Conservation (phyloP, 768 basidiomycete species). For the Boletus rubroflammeus region DNA sequence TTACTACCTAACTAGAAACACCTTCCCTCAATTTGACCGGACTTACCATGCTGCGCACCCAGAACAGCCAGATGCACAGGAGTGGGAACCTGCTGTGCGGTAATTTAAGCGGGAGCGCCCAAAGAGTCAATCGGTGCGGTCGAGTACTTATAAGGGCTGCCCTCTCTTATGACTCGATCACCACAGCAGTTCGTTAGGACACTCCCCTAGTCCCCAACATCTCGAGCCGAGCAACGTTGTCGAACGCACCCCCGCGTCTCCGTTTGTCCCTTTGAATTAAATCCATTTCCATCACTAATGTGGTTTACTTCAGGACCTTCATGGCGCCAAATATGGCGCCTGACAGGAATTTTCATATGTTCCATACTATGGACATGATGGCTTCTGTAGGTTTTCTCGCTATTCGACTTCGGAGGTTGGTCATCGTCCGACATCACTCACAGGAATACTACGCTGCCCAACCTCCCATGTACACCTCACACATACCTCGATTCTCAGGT, state of each 20-base stretch:
- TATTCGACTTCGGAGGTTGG: neutral
- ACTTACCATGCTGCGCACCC: neutral
- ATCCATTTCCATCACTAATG: neutral
- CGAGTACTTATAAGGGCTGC: slow-evolving; percentile 11
- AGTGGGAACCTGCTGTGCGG: slow-evolving; percentile 17
- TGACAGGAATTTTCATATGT: neutral
- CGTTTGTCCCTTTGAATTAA: slow-evolving; percentile 9
- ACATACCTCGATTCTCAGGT: neutral
- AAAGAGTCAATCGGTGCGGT: slow-evolving; percentile 11
- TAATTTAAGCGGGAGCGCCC: neutral
- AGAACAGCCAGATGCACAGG: slow-evolving; percentile 22
- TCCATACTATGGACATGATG: neutral
- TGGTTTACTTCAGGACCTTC: slow-evolving; percentile 3
- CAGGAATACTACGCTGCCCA: slow-evolving; percentile 10
- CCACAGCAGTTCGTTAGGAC: slow-evolving; percentile 5
- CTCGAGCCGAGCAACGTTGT: neutral
- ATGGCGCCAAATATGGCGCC: neutral
- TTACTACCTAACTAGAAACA: neutral
- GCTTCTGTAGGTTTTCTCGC: slow-evolving; percentile 6
- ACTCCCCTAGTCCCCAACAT: neutral
- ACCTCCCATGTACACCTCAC: neutral
- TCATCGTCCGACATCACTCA: neutral
- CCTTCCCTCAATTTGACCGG: neutral
- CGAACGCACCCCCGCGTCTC: neutral
- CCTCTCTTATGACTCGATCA: slow-evolving; percentile 4